Evolutionary conservation across 768 basidiomycete genomes (phyloP).

Genomic region (Crassisporium funariophilum): DNA sequence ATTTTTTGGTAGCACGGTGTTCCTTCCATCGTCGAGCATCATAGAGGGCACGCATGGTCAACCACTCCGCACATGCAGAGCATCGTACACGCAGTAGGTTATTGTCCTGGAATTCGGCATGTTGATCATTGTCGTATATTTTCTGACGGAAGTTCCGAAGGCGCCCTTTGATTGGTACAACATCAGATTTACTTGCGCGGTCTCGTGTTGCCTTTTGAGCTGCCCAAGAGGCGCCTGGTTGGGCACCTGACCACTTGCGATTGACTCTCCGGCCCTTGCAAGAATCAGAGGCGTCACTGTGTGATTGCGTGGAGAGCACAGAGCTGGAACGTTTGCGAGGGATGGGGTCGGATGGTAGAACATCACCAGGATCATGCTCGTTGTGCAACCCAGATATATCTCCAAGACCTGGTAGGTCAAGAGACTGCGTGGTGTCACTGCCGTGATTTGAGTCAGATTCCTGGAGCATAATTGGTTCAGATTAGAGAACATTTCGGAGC

Average conservation of each 20-base stretch:
- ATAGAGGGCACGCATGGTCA: slow-evolving; percentile 18
- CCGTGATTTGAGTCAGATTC: neutral
- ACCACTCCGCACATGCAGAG: slow-evolving; percentile 16
- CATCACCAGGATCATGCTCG: neutral
- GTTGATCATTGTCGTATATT: neutral
- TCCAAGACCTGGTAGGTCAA: too few species aligned
- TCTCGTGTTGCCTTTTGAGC: neutral
- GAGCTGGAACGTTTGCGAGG: neutral
- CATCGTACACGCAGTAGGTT: slow-evolving; percentile 15
- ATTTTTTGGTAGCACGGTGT: slow-evolving; percentile 13
- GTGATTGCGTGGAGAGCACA: neutral
- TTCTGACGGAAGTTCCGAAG: slow-evolving; percentile 1
- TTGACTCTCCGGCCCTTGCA: neutral
- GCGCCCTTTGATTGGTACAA: neutral
- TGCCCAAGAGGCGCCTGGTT: slow-evolving; percentile 1
- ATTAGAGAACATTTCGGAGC: neutral
- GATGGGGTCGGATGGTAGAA: neutral
- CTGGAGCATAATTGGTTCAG: neutral
- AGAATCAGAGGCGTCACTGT: neutral
- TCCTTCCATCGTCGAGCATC: slow-evolving; percentile 14
- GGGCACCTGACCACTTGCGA: neutral
- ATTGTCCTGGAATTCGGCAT: slow-evolving; percentile 14
- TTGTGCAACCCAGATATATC: neutral
- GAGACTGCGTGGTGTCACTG: neutral
- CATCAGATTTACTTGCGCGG: neutral